A percentile compares a stretch with the other conserved stretches of the same genome.
Conservation (phyloP, 106 monocot species). For the Agapanthus africanus region DNA sequence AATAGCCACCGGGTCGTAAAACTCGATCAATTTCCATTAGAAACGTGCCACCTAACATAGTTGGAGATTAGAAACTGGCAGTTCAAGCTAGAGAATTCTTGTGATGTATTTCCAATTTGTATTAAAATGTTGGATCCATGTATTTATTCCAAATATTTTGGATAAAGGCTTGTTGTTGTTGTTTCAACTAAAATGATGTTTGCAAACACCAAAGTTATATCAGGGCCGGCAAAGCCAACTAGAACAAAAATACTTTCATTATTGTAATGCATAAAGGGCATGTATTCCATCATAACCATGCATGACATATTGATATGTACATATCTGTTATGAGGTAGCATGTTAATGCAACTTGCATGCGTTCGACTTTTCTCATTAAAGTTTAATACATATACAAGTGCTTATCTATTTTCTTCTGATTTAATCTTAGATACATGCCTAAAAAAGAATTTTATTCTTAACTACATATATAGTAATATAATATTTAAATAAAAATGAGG, state of each 20-base stretch:
- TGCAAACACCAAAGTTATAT: not conserved
- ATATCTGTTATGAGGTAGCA: not conserved
- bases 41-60: conserved; percentile 62
- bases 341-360: not conserved
- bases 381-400: not conserved
- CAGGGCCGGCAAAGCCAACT: not conserved
- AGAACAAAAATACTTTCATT: not conserved
- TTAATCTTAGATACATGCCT: not conserved
- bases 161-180: too few relatives aligned
- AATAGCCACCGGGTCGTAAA: conserved; percentile 72
- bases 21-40: conserved; percentile 73
- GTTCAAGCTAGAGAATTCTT: not conserved
- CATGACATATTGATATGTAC: not conserved
- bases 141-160: too few relatives aligned
- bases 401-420: not conserved
- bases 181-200: too few relatives aligned
- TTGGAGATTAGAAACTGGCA: not conserved
- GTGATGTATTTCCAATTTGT: not conserved
- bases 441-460: not conserved
- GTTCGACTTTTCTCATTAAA: not conserved
- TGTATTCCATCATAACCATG: not conserved
- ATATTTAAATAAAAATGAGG: not conserved
- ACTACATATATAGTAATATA: not conserved
- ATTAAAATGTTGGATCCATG: too few relatives aligned
- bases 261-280: not conserved